These are phyloP conservation scores for Abelmoschus esculentus DNA, from an alignment of 345 rosid genomes.

Conservation along the genomic window DNA sequence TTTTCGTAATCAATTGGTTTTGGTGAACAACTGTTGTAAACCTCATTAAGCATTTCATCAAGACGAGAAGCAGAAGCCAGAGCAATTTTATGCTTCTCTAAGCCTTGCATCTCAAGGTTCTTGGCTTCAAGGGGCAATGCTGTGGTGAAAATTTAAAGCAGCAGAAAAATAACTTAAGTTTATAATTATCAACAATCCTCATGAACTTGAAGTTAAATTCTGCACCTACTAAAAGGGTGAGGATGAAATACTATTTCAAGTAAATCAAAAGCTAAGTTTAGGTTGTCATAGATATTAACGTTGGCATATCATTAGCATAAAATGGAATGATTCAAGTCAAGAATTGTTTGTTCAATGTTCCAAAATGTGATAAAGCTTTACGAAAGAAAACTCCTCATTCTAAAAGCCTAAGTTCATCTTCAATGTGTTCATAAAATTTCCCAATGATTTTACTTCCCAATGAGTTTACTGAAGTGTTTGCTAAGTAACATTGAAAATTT, in stretches of 20 bases:
- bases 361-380: background rate
- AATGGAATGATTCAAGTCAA: background rate
- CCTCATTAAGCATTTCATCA: conserved; percentile 29
- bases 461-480: background rate
- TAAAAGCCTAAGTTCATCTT: background rate
- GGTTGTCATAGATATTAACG: background rate
- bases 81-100: conserved; percentile 23
- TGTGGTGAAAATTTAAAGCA: conserved; percentile 6
- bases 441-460: background rate
- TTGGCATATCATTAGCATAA: background rate
- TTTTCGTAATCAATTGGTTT: conserved; percentile 25
- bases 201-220: background rate
- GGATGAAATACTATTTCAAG: background rate
- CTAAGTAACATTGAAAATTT: background rate
- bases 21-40: conserved; percentile 23
- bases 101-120: conserved; percentile 22
- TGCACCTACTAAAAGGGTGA: background rate
- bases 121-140: conserved; percentile 32
- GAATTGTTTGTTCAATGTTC: background rate
- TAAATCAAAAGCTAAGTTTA: background rate
- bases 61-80: conserved; percentile 18
- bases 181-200: background rate
- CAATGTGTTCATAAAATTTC: background rate
- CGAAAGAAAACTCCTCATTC: background rate
- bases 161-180: background rate